Evolutionary conservation across 768 basidiomycete genomes (phyloP), one percentile per base, ranked within the genome.

Genomic region (Ramaria rubella): DNA sequence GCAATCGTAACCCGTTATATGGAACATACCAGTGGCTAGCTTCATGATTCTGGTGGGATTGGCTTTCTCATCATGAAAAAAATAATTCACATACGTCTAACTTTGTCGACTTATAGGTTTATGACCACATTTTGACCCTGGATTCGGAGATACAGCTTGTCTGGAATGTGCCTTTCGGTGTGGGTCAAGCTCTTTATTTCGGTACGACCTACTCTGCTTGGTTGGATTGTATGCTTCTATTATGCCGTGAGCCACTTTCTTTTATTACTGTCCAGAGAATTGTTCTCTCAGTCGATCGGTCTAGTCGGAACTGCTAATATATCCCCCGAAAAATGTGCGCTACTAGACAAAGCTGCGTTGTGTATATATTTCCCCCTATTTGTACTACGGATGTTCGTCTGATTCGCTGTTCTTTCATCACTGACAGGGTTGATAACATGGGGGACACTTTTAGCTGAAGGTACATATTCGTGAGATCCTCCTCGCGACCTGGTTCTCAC

Each of bases 91-190:
- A 40, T 15, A 40, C 15, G 38, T 17, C 4, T 40, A 5, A 40
- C 38, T 40, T 40, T 40, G 5, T 40, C 15, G 15, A 40, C 15
- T 17, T 40, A 4, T 26, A 58, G 58, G 19, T 53, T 19, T 55
- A 29, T 24, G 58, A 58, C 42, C 40, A 58, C 30, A 21, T 58
- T 5, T 17, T 58, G n/a, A 43, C 38, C 17, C 43, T 57, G 17
- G 40, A 31, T 5, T 12, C 19, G 23, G 58, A 58, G 21, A 19
- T 49, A 3, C 40, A 56, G 29, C 55, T 56, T 8, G 31, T 56
- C 29, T 56, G 55, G 55, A 21, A 17, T 8, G 21, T 30, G n/a
- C 45, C 44, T 24, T 56, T 46, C 48, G 33, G 33, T 24, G 5
- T 36, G 12, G 55, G 55, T n/a, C 50, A 56, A n/a, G 23, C 49